Conservation (phyloP, 805 yeast species). For the Hanseniaspora hatyaiensis region DNA sequence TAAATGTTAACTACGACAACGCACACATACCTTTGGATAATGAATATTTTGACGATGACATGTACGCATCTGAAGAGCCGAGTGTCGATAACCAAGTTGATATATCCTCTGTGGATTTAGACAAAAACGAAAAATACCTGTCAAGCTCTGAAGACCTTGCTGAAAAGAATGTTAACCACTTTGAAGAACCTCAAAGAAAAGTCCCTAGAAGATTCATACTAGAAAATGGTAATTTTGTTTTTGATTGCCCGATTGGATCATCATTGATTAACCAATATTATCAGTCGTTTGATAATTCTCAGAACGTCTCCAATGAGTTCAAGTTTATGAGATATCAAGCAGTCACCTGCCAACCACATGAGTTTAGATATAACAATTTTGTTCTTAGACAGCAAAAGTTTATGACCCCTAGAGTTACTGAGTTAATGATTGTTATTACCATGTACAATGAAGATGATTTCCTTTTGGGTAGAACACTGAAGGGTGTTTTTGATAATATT, state of each 20-base stretch:
- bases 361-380: constrained; percentile 50
- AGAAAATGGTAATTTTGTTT: constrained; percentile 62
- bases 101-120: neutral
- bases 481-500: constrained; percentile 83
- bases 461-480: constrained; percentile 68
- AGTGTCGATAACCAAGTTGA: constrained; percentile 1
- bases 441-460: constrained; percentile 85
- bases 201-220: constrained; percentile 26
- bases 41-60: constrained; percentile 5
- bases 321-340: constrained; percentile 87
- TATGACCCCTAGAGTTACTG: constrained; percentile 68
- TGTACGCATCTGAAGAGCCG: neutral
- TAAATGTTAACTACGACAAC: neutral
- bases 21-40: neutral
- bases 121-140: neutral
- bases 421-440: constrained; percentile 73
- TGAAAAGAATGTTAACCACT: neutral
- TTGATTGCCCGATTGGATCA: constrained; percentile 81
- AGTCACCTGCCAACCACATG: constrained; percentile 80
- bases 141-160: neutral
- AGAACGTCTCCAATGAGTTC: constrained; percentile 47
- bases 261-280: constrained; percentile 44
- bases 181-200: neutral
- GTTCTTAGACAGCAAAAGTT: constrained; percentile 76
- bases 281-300: constrained; percentile 34